Evolutionary conservation across 441 rosid species (phyloP).

Genomic region (Rhodomyrtus psidioides): DNA sequence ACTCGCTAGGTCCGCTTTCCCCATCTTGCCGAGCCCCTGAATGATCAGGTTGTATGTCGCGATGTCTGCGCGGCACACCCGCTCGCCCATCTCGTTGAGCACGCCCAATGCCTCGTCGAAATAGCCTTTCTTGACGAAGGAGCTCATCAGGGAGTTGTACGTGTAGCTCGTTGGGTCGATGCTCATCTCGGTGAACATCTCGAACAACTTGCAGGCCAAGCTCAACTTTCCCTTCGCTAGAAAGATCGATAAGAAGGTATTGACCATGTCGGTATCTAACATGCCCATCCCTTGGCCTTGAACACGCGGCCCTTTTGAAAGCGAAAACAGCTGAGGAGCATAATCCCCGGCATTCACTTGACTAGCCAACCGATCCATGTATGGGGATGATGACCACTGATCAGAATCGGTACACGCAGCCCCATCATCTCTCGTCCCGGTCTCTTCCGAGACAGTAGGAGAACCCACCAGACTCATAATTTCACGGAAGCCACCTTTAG

Average conservation of each 20-base stretch:
- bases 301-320: slow-evolving; percentile 51
- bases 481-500: slow-evolving; percentile 41
- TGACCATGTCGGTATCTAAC: slow-evolving; percentile 74
- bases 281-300: slow-evolving; percentile 31
- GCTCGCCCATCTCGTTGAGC: slow-evolving; percentile 61
- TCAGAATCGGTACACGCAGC: slow-evolving; percentile 15
- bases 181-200: slow-evolving; percentile 58
- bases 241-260: slow-evolving; percentile 75
- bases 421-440: not conserved
- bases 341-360: slow-evolving; percentile 20
- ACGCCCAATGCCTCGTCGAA: slow-evolving; percentile 56
- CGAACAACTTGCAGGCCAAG: slow-evolving; percentile 82
- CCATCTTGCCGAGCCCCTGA: slow-evolving; percentile 81
- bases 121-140: slow-evolving; percentile 79
- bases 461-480: slow-evolving; percentile 27
- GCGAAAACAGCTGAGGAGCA: slow-evolving; percentile 33
- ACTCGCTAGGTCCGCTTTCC: slow-evolving; percentile 75
- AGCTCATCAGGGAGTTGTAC: slow-evolving; percentile 76
- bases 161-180: slow-evolving; percentile 61
- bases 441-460: slow-evolving; percentile 18
- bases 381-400: slow-evolving; percentile 80
- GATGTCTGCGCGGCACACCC: slow-evolving; percentile 51
- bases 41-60: slow-evolving; percentile 79
- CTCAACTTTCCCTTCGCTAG: slow-evolving; percentile 75
- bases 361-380: slow-evolving; percentile 68